phyloP scores from a whole-genome alignment of 768 basidiomycete genomes.

The Pholiota molesta region DNA sequence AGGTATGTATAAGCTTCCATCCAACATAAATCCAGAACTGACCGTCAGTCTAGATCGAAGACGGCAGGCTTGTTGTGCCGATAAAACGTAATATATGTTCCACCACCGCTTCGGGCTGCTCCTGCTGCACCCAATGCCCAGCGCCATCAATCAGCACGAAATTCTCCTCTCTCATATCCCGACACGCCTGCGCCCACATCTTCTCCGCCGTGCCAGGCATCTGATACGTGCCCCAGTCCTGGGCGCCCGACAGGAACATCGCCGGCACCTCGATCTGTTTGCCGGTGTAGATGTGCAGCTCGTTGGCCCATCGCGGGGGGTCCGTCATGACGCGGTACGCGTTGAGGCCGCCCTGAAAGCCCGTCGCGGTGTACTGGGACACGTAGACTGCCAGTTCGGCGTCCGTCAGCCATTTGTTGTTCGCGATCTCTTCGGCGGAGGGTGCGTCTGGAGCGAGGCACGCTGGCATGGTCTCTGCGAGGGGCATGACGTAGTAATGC shows the following conservation, averaged over 20 bases:
- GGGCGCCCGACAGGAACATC: constrained; percentile 56
- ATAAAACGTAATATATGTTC: constrained; percentile 42
- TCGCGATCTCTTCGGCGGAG: constrained; percentile 27
- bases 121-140: constrained; percentile 71
- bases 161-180: constrained; percentile 42
- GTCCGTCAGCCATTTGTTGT: constrained; percentile 49
- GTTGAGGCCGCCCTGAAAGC: constrained; percentile 69
- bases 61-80: neutral
- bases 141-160: constrained; percentile 57
- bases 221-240: constrained; percentile 69
- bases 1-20: too few species aligned
- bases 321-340: constrained; percentile 50
- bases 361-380: constrained; percentile 49
- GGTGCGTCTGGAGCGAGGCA: constrained; percentile 40
- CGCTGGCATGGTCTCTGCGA: constrained; percentile 55
- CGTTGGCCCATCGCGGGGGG: constrained; percentile 33
- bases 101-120: constrained; percentile 47
- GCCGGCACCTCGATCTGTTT: constrained; percentile 53
- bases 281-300: constrained; percentile 47
- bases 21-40: too few species aligned
- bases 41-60: too few species aligned
- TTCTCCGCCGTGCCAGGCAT: constrained; percentile 47
- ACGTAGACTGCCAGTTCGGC: constrained; percentile 53
- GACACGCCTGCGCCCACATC: constrained; percentile 42
- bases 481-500: constrained; percentile 64